Conservation (phyloP, 352 stramenopile genomes). For the Pythium rishiriense region DNA sequence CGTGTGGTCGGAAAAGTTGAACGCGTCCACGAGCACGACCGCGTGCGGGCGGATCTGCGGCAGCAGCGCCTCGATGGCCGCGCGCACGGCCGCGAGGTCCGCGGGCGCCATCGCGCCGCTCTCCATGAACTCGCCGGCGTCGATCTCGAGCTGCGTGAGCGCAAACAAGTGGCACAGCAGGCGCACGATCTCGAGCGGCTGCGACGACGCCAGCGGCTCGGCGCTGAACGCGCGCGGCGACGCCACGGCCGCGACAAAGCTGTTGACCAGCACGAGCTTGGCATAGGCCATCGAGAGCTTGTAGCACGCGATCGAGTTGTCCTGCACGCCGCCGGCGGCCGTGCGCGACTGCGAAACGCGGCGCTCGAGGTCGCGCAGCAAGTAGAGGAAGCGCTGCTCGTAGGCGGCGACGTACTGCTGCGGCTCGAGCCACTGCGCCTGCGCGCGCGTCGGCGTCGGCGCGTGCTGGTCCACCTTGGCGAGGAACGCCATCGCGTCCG, state of each 20-base stretch:
- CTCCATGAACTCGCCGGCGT: conserved; percentile 68
- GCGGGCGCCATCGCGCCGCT: conserved; percentile 43
- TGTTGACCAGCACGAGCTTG: conserved; percentile 48
- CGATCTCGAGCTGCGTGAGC: conserved; percentile 65
- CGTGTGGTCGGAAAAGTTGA: conserved; percentile 74
- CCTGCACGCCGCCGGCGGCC: conserved; percentile 47
- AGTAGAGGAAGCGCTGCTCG: conserved; percentile 59
- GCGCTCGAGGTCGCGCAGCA: conserved; percentile 41
- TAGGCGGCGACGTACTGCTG: conserved; percentile 41
- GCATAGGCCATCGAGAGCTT: conserved; percentile 61
- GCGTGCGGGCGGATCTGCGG: conserved; percentile 57
- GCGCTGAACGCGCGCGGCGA: conserved; percentile 31
- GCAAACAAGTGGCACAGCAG: conserved; percentile 72
- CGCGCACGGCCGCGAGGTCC: conserved; percentile 53
- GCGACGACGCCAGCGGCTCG: conserved; percentile 29
- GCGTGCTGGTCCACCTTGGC: conserved; percentile 42
- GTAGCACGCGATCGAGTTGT: conserved; percentile 64
- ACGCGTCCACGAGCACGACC: conserved; percentile 74
- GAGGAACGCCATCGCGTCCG: conserved; percentile 46
- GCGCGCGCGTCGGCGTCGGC: conserved; percentile 9
- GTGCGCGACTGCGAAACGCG: conserved; percentile 33
- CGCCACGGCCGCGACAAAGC: conserved; percentile 40
- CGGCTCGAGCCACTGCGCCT: conserved; percentile 20
- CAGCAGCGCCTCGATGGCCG: conserved; percentile 53
- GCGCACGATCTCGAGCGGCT: conserved; percentile 42